Evolutionary conservation across 768 basidiomycete genomes (phyloP).

Genomic region (Boletus rubroflammeus): DNA sequence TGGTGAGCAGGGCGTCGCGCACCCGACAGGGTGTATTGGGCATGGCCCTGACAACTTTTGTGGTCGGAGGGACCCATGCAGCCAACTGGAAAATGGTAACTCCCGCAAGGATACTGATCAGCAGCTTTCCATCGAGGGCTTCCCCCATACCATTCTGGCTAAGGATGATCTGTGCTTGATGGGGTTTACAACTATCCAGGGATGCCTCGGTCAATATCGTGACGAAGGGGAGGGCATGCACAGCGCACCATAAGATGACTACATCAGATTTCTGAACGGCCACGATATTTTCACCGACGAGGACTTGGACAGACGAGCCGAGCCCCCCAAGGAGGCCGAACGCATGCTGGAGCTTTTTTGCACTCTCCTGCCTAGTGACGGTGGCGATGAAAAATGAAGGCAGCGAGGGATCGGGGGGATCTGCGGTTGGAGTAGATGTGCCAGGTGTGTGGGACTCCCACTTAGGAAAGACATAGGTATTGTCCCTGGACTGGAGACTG

Average conservation of each 20-base stretch:
- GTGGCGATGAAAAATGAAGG: constrained; percentile 84
- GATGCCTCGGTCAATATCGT: background rate
- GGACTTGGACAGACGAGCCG: constrained; percentile 67
- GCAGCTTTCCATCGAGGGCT: constrained; percentile 82
- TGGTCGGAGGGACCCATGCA: constrained; percentile 69
- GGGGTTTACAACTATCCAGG: constrained; percentile 81
- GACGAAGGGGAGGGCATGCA: background rate
- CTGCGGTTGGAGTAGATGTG: constrained; percentile 61
- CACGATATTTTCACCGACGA: constrained; percentile 63
- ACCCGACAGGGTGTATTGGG: constrained; percentile 98
- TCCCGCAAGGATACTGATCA: constrained; percentile 98
- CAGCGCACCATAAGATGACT: constrained; percentile 76
- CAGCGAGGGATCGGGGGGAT: constrained; percentile 59
- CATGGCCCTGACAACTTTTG: constrained; percentile 92
- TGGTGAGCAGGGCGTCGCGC: constrained; percentile 16
- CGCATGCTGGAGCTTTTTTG: constrained; percentile 54
- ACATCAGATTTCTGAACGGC: constrained; percentile 79
- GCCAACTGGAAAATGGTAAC: constrained; percentile 82
- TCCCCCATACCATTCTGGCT: constrained; percentile 71
- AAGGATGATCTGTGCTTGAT: constrained; percentile 75
- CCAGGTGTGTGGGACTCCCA: constrained; percentile 73
- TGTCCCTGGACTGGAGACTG: constrained; percentile 59
- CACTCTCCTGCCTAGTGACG: constrained; percentile 77
- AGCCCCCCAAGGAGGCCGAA: constrained; percentile 59
- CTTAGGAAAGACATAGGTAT: constrained; percentile 36